Percentiles rank a stretch among this genome's conserved stretches.
These are phyloP conservation scores for Fusarium lyarnte DNA, from an alignment of 2,329 filamentous ascomycete species.

Conservation along the genomic window DNA sequence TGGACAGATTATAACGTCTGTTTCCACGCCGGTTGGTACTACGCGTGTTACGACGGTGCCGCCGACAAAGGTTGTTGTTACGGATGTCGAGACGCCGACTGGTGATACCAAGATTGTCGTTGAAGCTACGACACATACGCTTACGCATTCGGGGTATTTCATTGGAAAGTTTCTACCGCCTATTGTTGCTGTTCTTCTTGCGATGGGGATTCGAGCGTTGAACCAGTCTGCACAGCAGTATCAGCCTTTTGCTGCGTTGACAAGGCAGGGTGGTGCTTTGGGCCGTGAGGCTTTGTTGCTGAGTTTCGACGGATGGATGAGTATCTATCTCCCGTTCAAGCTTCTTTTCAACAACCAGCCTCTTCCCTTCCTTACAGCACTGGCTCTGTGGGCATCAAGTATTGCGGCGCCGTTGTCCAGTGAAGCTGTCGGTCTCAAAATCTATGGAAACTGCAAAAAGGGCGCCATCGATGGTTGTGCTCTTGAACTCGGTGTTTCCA, in stretches of 20 bases:
- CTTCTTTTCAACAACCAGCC: slow-evolving; percentile 48
- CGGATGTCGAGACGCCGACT: slow-evolving; percentile 20
- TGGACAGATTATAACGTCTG: slow-evolving; percentile 16
- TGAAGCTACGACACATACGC: slow-evolving; percentile 24
- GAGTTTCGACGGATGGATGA: slow-evolving; percentile 51
- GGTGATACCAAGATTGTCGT: slow-evolving; percentile 16
- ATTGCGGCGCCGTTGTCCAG: slow-evolving; percentile 31
- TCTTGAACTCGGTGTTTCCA: slow-evolving; percentile 31
- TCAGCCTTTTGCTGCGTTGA: slow-evolving; percentile 56
- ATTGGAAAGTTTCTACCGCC: slow-evolving; percentile 55
- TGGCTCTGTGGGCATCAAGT: slow-evolving; percentile 13
- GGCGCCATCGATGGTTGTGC: slow-evolving; percentile 32
- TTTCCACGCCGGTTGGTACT: slow-evolving; percentile 13
- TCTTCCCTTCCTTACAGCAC: slow-evolving; percentile 39
- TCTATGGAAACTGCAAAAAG: slow-evolving; percentile 31
- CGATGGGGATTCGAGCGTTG: slow-evolving; percentile 53
- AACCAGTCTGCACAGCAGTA: slow-evolving; percentile 54
- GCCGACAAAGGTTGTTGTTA: slow-evolving; percentile 22
- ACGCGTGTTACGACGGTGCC: slow-evolving; percentile 29
- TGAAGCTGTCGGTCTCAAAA: slow-evolving; percentile 38
- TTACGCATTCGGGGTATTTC: slow-evolving; percentile 46
- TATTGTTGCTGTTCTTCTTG: slow-evolving; percentile 51
- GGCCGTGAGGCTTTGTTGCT: slow-evolving; percentile 55
- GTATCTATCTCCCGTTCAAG: slow-evolving; percentile 48
- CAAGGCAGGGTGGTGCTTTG: slow-evolving; percentile 47